Evolutionary conservation across 768 basidiomycete species (phyloP), one percentile per base, ranked within the genome.

Genomic region (Mrakia gelida): DNA sequence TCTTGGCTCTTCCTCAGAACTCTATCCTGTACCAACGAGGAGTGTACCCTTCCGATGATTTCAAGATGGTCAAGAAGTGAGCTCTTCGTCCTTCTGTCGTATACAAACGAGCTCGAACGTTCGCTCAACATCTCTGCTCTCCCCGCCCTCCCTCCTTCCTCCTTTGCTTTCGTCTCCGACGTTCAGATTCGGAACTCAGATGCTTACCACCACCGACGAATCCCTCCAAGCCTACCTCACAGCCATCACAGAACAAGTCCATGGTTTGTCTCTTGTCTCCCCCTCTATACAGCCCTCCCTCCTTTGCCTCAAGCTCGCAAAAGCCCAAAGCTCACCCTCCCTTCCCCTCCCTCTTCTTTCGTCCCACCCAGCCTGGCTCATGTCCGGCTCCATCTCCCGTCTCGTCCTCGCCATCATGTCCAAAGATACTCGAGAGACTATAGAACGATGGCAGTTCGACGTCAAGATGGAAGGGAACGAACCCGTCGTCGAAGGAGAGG

Each of bases 381-480:
- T 98, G 75, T 91, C 91, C 9, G 93, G 94, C 16, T 91, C 93
- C 16, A 93, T 99, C 61, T 95, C 93, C 8, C 93, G 98, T 80
- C 88, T 98, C 0, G 95, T 98, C 13, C 89, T 98, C 30, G 95
- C 93, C 38, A 96, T 99, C 85, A 93, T 98, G 80, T 93, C 94
- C 16, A 94, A 96, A 83, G 96, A 98, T 82, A 92, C 93, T 13
- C 88, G 93, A 52, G 90, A 91, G 73, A 92, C 95, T 13, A 89
- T 98, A 67, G 97, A 99, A 85, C 89, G 97, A 80, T 99, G 97
- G 97, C 95, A 98, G 70, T 98, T 99, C 84, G 95, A 98, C 84
- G 88, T 99, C 84, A 91, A 93, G 82, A 88, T 95, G 74, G 89
- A 93, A 62, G 90, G 92, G 75, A 89, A 88, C 32, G 86, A 89